Conservation (phyloP, 1,284 basidiomycete genomes). For the Polyporus tsugae region DNA sequence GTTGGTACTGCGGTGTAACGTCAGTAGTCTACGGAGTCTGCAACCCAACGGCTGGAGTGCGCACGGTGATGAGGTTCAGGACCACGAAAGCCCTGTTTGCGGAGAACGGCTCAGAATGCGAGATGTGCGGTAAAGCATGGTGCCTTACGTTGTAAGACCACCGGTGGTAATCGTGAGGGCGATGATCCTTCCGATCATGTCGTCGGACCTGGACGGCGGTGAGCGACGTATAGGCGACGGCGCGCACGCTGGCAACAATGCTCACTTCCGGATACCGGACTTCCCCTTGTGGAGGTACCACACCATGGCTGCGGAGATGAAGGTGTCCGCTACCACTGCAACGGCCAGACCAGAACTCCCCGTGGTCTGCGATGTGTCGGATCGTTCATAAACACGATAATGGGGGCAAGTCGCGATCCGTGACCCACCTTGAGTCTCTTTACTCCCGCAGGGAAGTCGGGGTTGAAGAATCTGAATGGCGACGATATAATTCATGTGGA, state of each 20-base stretch:
- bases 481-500: background rate
- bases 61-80: background rate
- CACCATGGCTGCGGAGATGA: conserved; percentile 1
- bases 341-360: background rate
- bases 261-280: background rate
- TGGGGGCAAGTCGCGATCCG: background rate
- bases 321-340: background rate
- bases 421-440: background rate
- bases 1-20: background rate
- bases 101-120: background rate
- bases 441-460: background rate
- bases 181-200: background rate
- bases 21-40: background rate
- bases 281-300: conserved; percentile 6
- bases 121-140: background rate
- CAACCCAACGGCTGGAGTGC: background rate
- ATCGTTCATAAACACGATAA: background rate
- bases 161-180: background rate
- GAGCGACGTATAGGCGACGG: background rate
- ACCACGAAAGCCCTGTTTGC: background rate
- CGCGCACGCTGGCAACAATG: background rate
- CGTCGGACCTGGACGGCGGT: background rate
- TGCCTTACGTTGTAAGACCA: background rate
- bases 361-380: background rate
- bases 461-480: background rate